These are phyloP conservation scores for Stropharia rugosoannulata DNA, from an alignment of 768 basidiomycete genomes.

Conservation along the genomic window DNA sequence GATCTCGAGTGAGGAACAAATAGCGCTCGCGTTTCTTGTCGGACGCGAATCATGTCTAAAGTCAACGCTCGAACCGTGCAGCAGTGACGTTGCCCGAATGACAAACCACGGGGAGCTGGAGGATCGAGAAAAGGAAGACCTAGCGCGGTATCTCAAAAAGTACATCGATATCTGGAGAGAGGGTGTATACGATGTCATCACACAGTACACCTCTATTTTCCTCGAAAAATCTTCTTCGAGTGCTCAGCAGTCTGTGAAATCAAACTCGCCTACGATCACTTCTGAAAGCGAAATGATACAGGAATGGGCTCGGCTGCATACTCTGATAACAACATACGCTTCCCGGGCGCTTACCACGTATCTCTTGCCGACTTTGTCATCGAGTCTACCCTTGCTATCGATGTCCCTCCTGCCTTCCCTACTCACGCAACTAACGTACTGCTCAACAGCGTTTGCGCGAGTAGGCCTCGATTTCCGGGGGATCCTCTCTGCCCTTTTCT, in stretches of 20 bases:
- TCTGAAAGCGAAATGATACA: constrained; percentile 6
- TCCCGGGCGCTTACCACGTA: constrained; percentile 58
- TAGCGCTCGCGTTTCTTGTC: constrained; percentile 84
- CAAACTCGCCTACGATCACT: constrained; percentile 15
- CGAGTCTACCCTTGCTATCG: constrained; percentile 60
- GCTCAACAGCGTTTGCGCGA: constrained; percentile 87
- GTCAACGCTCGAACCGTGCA: constrained; percentile 51
- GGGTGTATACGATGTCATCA: constrained; percentile 88
- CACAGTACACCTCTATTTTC: constrained; percentile 89
- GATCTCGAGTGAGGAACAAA: constrained; percentile 61
- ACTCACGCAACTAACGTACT: constrained; percentile 92
- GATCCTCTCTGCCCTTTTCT: constrained; percentile 65
- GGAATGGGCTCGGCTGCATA: constrained; percentile 35
- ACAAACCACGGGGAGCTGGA: constrained; percentile 37
- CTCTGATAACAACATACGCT: constrained; percentile 64
- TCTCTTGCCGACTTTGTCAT: constrained; percentile 66
- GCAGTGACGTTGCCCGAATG: constrained; percentile 43
- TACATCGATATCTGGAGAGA: constrained; percentile 93
- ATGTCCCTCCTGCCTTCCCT: constrained; percentile 74
- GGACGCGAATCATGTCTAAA: constrained; percentile 63
- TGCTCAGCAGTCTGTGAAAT: constrained; percentile 11
- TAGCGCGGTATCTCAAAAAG: constrained; percentile 76
- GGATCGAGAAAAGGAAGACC: constrained; percentile 66
- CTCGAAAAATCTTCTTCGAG: constrained; percentile 52
- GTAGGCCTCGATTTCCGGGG: constrained; percentile 88